phyloP scores from a whole-genome alignment of 768 basidiomycete species.

The Russula compacta region DNA sequence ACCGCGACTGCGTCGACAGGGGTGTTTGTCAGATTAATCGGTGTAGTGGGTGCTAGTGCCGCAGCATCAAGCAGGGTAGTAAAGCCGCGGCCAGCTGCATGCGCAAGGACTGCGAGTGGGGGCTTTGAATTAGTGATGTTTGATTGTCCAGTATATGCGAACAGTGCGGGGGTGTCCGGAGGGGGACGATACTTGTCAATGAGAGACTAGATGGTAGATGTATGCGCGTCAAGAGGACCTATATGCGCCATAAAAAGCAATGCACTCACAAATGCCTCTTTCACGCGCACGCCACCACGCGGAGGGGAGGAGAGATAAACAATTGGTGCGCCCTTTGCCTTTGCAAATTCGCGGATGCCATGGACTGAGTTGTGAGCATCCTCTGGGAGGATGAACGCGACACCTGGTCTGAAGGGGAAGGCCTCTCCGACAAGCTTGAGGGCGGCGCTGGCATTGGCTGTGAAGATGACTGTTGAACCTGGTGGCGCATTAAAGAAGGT shows the following conservation, averaged over 20 bases:
- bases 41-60: slow-evolving; percentile 65
- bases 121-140: slow-evolving; percentile 75
- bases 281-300: slow-evolving; percentile 54
- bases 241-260: neutral
- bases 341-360: slow-evolving; percentile 68
- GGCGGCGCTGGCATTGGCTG: slow-evolving; percentile 69
- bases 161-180: slow-evolving; percentile 46
- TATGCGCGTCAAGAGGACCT: neutral
- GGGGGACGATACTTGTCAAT: slow-evolving; percentile 45
- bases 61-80: slow-evolving; percentile 74
- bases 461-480: slow-evolving; percentile 77
- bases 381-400: slow-evolving; percentile 55
- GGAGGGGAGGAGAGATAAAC: slow-evolving; percentile 57
- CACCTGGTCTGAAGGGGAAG: slow-evolving; percentile 56
- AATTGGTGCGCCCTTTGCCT: slow-evolving; percentile 43
- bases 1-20: slow-evolving; percentile 77
- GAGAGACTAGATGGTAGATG: slow-evolving; percentile 35
- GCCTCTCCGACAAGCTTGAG: slow-evolving; percentile 78
- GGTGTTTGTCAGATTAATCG: slow-evolving; percentile 52
- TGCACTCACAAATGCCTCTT: slow-evolving; percentile 47
- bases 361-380: slow-evolving; percentile 84
- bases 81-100: slow-evolving; percentile 63
- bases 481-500: slow-evolving; percentile 68
- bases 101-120: slow-evolving; percentile 50
- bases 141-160: slow-evolving; percentile 72